Base-by-base conservation (phyloP, 139 green algal genomes). In the Trebouxia sp. region DNA sequence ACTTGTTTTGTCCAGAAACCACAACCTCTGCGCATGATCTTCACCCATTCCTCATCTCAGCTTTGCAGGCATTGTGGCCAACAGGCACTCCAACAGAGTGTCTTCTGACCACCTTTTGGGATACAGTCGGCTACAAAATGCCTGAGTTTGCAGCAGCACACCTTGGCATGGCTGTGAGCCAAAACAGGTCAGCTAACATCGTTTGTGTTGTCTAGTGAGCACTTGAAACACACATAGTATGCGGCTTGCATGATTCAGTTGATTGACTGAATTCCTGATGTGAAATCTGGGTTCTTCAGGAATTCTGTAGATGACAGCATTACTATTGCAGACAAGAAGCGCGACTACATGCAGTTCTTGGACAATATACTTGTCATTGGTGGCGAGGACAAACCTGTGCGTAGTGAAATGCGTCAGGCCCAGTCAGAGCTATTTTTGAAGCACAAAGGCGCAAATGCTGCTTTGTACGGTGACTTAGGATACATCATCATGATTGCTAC, bases 401-500 rank as follows among this genome's bases (percentile, higher is more conserved):
- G 32, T 28, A 32, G 20, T 75, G 65, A 45, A 58, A 48, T 75
- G 65, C 35, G 28, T 45, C 35, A 30, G 3, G 65, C 65, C 14
- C 32, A 75, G 65, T 32, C 20, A 47, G 35, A 75, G 32, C 15
- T 75, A 3, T 8, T 48, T 30, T 45, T 9, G 37, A 48, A 75
- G 65, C 65, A 75, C 65, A 48, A 48, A 47, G 65, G 65, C 9
- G 38, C 37, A 26, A 75, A 48, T 28, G 65, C 35, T 48, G 22
- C 32, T 28, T 47, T 48, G 65, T 75, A 75, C 37, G 65, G 65
- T 35, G 35, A 32, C 65, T 47, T 75, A 6, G 32, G 32, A 32
- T 75, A 75, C 65, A 75, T 48, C 65, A 48, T 75, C 32, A 35
- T 75, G 65, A 75, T 48, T 10, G 65, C 35, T 50, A 75, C 65